These are phyloP conservation scores for Pseudogymnoascus pannorum DNA, from an alignment of 2,329 filamentous ascomycete species.

Conservation along the genomic window DNA sequence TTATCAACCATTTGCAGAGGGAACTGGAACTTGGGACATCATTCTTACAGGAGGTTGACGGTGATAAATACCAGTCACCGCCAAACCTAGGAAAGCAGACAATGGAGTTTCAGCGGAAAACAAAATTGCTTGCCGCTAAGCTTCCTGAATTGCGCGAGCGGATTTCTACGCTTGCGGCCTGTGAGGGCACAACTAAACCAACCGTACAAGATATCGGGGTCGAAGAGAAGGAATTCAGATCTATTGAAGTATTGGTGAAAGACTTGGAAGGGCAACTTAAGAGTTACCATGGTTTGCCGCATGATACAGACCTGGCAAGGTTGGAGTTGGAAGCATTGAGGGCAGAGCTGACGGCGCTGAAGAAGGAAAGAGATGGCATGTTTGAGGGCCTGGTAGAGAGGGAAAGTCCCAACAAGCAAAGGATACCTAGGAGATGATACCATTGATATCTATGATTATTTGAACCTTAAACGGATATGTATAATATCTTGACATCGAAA, in stretches of 20 bases:
- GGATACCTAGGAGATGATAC: constrained; percentile 28
- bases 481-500: constrained; percentile 1
- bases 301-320: constrained; percentile 60
- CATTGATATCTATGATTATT: background rate
- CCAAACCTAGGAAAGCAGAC: constrained; percentile 60
- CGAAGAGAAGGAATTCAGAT: constrained; percentile 52
- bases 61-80: constrained; percentile 45
- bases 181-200: constrained; percentile 23
- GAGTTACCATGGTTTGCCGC: constrained; percentile 65
- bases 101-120: constrained; percentile 63
- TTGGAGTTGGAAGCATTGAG: constrained; percentile 62
- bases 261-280: constrained; percentile 55
- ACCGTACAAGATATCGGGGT: constrained; percentile 50
- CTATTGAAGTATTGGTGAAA: constrained; percentile 50
- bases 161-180: constrained; percentile 34
- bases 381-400: constrained; percentile 67
- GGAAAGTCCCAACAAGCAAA: constrained; percentile 43
- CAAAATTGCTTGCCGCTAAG: constrained; percentile 59
- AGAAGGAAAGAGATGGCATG: constrained; percentile 58
- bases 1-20: constrained; percentile 48
- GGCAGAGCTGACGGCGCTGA: constrained; percentile 53
- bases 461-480: background rate
- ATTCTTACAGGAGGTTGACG: constrained; percentile 38
- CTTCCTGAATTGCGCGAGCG: constrained; percentile 60
- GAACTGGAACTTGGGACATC: constrained; percentile 38